phyloP scores from a whole-genome alignment of 768 basidiomycete species.

The Agrocybe praecox region DNA sequence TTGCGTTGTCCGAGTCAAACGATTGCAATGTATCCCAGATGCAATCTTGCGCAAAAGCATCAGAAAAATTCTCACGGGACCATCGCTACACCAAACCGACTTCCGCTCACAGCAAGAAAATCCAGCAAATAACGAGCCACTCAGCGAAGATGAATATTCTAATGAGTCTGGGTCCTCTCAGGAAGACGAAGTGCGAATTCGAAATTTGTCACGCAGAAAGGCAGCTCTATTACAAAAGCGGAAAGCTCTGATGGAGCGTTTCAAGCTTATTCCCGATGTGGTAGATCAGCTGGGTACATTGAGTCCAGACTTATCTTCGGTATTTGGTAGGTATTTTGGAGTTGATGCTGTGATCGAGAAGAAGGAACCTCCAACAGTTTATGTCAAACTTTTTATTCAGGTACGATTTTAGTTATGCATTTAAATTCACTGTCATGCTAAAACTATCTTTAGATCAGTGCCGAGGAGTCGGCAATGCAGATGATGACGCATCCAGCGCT shows the following conservation, averaged over 20 bases:
- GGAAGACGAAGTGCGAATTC: neutral
- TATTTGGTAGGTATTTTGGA: no score
- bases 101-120: neutral
- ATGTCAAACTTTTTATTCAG: no score
- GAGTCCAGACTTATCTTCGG: no score
- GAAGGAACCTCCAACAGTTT: no score
- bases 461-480: constrained; percentile 9
- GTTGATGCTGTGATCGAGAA: no score
- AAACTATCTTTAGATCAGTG: neutral
- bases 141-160: neutral
- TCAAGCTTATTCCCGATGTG: no score
- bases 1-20: neutral
- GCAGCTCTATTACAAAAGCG: neutral
- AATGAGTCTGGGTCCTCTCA: neutral
- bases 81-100: no score
- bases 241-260: neutral
- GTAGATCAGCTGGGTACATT: no score
- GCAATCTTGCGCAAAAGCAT: no score
- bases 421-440: neutral
- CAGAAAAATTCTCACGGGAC: no score
- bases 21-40: neutral
- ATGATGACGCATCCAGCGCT: neutral
- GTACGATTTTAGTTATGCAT: neutral
- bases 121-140: neutral
- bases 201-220: neutral